phyloP scores from a whole-genome alignment of 257 asterid genomes.

The Nicotiana paniculata region DNA sequence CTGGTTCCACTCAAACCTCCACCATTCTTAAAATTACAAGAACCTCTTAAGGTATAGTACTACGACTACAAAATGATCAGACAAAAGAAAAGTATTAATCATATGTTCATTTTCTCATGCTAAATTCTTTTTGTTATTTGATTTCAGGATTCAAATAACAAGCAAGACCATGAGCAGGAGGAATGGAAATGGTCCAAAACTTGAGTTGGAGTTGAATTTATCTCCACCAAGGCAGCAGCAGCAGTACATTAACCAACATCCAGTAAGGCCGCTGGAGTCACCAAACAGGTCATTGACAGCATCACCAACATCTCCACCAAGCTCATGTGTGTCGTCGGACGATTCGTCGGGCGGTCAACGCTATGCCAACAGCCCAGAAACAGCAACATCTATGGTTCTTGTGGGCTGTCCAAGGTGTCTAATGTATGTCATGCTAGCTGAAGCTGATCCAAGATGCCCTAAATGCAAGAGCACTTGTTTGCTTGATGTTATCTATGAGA shows the following conservation, averaged over 20 bases:
- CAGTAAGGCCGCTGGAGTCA: constrained; percentile 3
- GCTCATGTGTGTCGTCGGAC: constrained; percentile 62
- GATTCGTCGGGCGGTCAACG: constrained; percentile 41
- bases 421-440: constrained; percentile 87
- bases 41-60: background rate
- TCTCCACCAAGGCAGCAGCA: constrained; percentile 34
- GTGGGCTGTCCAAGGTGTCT: constrained; percentile 87
- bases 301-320: constrained; percentile 41
- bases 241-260: background rate
- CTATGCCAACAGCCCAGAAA: constrained; percentile 38
- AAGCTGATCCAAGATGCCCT: constrained; percentile 78
- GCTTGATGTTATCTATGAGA: constrained; percentile 47
- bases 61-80: background rate
- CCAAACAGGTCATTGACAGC: constrained; percentile 28
- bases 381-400: constrained; percentile 28
- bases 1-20: background rate
- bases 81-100: background rate
- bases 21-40: background rate
- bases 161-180: constrained; percentile 30
- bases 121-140: background rate
- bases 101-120: background rate
- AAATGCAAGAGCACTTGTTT: constrained; percentile 82
- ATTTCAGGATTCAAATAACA: background rate
- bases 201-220: constrained; percentile 41
- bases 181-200: constrained; percentile 33